Percentiles rank a stretch among this genome's conserved stretches.
These are phyloP conservation scores for Elongisporangium anandrum DNA, from an alignment of 352 stramenopile genomes.

Conservation along the genomic window DNA sequence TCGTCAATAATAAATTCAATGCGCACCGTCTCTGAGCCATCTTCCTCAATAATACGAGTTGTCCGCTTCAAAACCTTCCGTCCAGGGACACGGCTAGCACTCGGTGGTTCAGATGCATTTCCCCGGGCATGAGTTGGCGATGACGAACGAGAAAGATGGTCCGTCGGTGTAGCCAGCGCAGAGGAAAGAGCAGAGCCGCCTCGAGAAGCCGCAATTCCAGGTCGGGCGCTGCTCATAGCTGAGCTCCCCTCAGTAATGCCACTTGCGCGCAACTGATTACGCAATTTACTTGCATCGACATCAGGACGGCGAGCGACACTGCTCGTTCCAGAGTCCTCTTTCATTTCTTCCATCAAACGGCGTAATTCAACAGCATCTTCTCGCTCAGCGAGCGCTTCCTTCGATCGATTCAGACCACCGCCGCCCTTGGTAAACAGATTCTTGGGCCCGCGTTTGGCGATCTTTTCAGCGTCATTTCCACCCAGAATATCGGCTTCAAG, in stretches of 20 bases:
- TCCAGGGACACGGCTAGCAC: constrained; percentile 31
- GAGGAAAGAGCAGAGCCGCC: constrained; percentile 58
- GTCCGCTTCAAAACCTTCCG: constrained; percentile 74
- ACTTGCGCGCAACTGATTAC: constrained; percentile 66
- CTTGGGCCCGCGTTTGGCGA: constrained; percentile 60
- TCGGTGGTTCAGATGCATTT: constrained; percentile 10
- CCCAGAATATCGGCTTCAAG: constrained; percentile 73
- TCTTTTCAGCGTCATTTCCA: constrained; percentile 44
- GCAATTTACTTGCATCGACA: constrained; percentile 53
- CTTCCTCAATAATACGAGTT: constrained; percentile 73
- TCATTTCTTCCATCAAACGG: constrained; percentile 80
- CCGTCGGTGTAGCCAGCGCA: constrained; percentile 56
- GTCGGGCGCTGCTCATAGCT: constrained; percentile 19
- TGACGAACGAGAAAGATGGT: constrained; percentile 58
- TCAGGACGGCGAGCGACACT: constrained; percentile 44
- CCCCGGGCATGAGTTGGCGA: constrained; percentile 44
- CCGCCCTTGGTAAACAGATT: constrained; percentile 75
- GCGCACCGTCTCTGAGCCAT: constrained; percentile 68
- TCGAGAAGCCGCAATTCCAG: constrained; percentile 33
- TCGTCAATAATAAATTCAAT: constrained; percentile 83
- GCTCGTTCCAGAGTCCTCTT: constrained; percentile 48
- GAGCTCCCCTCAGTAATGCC: constrained; percentile 57
- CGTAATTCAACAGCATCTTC: constrained; percentile 78
- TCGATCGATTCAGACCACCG: constrained; percentile 73
- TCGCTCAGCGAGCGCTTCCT: constrained; percentile 61